phyloP scores from a whole-genome alignment of 495 filamentous ascomycete species.

The Achaetomiella virescens region DNA sequence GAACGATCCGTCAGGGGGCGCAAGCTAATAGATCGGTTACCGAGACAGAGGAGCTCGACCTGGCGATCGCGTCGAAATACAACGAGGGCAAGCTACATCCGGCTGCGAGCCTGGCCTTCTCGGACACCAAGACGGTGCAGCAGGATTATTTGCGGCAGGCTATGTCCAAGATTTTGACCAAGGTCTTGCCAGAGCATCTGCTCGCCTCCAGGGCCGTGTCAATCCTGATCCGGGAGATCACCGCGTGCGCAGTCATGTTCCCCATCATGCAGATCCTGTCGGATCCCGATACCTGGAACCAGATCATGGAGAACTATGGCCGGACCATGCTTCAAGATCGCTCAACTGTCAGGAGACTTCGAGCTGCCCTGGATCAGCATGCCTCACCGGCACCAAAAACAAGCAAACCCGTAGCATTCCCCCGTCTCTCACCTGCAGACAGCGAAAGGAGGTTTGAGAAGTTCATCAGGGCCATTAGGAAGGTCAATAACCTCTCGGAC shows the following conservation, averaged over 20 bases:
- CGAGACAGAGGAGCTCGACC: constrained; percentile 90
- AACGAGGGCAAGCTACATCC: constrained; percentile 82
- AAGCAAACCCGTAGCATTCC: constrained; percentile 51
- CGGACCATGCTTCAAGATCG: constrained; percentile 86
- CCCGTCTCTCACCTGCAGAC: constrained; percentile 56
- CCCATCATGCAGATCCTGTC: constrained; percentile 65
- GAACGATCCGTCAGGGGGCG: constrained; percentile 81
- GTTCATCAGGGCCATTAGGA: constrained; percentile 83
- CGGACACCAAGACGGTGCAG: constrained; percentile 73
- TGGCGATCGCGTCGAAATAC: constrained; percentile 91
- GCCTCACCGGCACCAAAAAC: constrained; percentile 73
- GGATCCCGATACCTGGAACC: constrained; percentile 97
- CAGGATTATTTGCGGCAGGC: constrained; percentile 79
- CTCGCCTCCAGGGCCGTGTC: constrained; percentile 72
- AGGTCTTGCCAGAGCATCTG: constrained; percentile 65
- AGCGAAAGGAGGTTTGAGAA: constrained; percentile 90
- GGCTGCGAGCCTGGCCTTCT: constrained; percentile 74
- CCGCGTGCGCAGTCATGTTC: constrained; percentile 68
- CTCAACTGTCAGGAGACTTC: constrained; percentile 88
- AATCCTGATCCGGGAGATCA: constrained; percentile 77
- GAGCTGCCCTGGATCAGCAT: constrained; percentile 91
- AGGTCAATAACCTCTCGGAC: constrained; percentile 88
- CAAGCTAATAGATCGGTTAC: constrained; percentile 85
- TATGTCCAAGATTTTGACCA: constrained; percentile 63
- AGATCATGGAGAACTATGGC: constrained; percentile 84